These are phyloP conservation scores for Lactarius pseudohatsudake DNA, from an alignment of 768 basidiomycete genomes.

Conservation along the genomic window DNA sequence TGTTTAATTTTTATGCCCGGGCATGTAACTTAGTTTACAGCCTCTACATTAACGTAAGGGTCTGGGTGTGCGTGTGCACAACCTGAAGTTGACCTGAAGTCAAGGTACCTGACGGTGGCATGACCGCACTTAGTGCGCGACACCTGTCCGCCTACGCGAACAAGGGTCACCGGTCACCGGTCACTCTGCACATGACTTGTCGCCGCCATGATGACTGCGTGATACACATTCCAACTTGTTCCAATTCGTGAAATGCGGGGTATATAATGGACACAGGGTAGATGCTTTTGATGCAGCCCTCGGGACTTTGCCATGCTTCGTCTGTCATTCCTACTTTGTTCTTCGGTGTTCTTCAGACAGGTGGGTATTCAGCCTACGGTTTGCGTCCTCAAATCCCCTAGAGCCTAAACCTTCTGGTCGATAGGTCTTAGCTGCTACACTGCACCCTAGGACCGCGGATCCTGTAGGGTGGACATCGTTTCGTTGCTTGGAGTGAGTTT, in stretches of 20 bases:
- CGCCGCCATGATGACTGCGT: not conserved
- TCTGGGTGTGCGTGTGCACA: no score
- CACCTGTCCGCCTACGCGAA: no score
- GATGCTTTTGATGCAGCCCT: no score
- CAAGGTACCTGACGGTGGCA: no score
- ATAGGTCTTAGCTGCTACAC: not conserved
- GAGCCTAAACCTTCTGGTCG: not conserved
- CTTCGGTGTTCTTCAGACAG: not conserved
- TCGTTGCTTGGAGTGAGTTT: slow-evolving; percentile 3
- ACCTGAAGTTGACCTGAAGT: no score
- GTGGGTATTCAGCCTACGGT: not conserved
- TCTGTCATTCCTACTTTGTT: not conserved
- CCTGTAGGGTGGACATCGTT: not conserved
- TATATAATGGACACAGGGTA: not conserved
- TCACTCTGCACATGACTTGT: no score
- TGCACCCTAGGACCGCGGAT: not conserved
- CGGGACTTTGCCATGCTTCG: not conserved
- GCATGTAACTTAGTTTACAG: no score
- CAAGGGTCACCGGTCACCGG: no score
- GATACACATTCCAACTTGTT: not conserved
- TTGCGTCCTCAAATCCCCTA: not conserved
- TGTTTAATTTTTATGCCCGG: no score
- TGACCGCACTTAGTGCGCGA: no score
- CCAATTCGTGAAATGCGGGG: not conserved
- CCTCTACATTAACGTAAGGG: no score